Base-by-base conservation (phyloP, 169 alveolate species). In the Plasmodium blacklocki region DNA sequence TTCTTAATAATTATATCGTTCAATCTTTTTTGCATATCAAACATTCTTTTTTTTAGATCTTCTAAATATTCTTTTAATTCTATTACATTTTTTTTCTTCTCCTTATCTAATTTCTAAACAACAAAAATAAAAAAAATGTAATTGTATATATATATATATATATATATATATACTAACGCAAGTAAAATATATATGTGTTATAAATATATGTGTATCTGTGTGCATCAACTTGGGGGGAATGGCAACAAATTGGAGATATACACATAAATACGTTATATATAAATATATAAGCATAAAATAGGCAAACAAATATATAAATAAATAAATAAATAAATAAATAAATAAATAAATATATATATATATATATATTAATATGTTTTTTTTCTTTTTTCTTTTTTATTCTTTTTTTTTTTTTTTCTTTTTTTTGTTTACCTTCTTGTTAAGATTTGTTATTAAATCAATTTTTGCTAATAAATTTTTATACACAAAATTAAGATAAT, bases 31-130 rank as follows among this genome's bases (percentile, higher is more conserved):
- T 78, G 68, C 59, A 78, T 66, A 18, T 21, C 29, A 6, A 78
- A 11, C 80, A 78, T 47, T 26, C 67, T 64, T 21, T 26, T 52
- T 29, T 78, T 78, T 12, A 78, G 58, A 1, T 1, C 47, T 7
- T 78, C 89, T 50, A 78, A 59, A 47, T 78, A 43, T 18, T 78
- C 49, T 21, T 59, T 66, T 23, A 78, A 19, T 45, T 64, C 76
- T 15, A 29, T 15, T 29, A 78, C 43, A 59, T 78, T 56, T 11
- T 12, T 78, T 39, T 43, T 58, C 23, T 71, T 64, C 26, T 78
- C 89, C 8, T 66, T 66, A 64, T 78, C 76, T 23, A 78, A 9
- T 66, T 78, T 66, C 89, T 78, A 62, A 18, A 73, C 39, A 60
- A 32, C 39, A 47, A 70, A 8, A 26, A 70, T 19, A 0, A 23